These are phyloP conservation scores for Anethum foeniculum DNA, from an alignment of 140 eudicot genomes.

Conservation along the genomic window DNA sequence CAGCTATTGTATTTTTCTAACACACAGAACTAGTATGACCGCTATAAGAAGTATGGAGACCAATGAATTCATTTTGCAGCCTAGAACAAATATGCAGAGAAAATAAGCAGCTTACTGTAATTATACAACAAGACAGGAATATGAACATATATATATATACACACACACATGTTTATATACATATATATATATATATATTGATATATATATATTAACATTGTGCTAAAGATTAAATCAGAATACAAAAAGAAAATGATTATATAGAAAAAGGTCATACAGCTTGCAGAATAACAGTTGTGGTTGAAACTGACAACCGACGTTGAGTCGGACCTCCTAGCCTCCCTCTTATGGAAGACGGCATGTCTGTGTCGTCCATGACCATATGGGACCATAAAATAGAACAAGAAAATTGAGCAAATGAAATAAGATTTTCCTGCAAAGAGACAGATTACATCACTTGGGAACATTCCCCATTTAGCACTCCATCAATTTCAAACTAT, in stretches of 20 bases:
- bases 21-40: not conserved
- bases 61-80: not conserved
- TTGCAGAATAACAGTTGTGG: constrained; percentile 57
- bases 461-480: not conserved
- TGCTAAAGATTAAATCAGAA: not conserved
- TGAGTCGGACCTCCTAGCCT: constrained; percentile 92
- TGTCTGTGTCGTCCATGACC: constrained; percentile 27
- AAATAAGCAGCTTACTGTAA: not conserved
- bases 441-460: constrained; percentile 1
- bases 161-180: no score
- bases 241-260: not conserved
- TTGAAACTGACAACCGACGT: constrained; percentile 59
- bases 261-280: constrained; percentile 48
- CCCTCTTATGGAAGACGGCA: constrained; percentile 75
- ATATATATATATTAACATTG: not conserved
- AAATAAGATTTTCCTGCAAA: constrained; percentile 53
- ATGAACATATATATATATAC: not conserved
- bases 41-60: not conserved
- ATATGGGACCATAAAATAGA: constrained; percentile 55
- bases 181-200: no score
- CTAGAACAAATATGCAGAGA: not conserved
- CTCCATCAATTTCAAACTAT: not conserved
- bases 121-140: not conserved
- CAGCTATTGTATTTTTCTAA: not conserved
- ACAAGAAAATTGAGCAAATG: constrained; percentile 45